Base-by-base conservation (phyloP, 345 rosid species). In the Salix purpurea region DNA sequence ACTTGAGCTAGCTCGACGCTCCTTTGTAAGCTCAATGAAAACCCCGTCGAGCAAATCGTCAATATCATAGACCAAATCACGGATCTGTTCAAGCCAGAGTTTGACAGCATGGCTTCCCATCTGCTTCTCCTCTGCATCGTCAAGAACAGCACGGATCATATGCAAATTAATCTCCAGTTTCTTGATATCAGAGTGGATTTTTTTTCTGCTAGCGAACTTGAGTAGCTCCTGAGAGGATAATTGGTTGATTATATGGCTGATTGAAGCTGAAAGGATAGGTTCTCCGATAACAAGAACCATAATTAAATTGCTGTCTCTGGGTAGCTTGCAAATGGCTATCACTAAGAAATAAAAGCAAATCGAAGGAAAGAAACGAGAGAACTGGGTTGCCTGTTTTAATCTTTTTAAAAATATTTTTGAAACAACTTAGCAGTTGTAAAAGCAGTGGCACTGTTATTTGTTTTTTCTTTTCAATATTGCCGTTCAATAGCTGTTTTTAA, bases 51-150 rank as follows among this genome's bases (percentile, higher is more conserved):
- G 54, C 13, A 79, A 39, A 44, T 79, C 82, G 2, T 79, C 78
- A 2, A 52, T 62, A 44, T 79, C 82, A 42, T 34, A 74, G 64
- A 37, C 74, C 70, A 75, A 65, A 50, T 79, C 74, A 37, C 64
- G 66, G 64, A 79, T 65, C 60, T 74, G 64, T 4, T 36, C 68
- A 21, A 74, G 64, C 82, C 78, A 79, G 7, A 52, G 34, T 40
- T 70, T 75, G 50, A 79, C 82, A 5, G 69, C 24, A 26, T 37
- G 67, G 37, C 48, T 37, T 16, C 40, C 24, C 62, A 71, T 42
- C 28, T 79, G 78, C 70, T 79, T 74, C 39, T 79, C 74, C 50
- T 79, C 78, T 10, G 78, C 82, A 24, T 74, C 82, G 1, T 46
- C 78, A 16, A 79, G 82, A 23, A 74, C 80, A 5, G 72, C 69